Evolutionary conservation across 106 monocot genomes (phyloP).

Genomic region (Platanthera guangdongensis): DNA sequence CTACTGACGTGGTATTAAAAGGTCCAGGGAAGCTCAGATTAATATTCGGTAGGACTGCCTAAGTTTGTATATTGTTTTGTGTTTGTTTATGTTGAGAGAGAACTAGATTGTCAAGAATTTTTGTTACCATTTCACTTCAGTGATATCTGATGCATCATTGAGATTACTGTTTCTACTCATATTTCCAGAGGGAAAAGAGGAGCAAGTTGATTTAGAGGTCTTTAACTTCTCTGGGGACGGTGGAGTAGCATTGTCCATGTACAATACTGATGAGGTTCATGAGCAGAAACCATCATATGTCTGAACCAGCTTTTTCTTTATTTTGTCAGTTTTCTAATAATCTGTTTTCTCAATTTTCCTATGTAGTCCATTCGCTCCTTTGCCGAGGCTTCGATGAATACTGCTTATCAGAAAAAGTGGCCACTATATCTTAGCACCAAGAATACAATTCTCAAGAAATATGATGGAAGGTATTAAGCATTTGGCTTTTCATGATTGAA

Average conservation of each 20-base stretch:
- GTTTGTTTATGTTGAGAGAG: background rate
- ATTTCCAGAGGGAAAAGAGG: constrained; percentile 40
- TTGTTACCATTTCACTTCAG: background rate
- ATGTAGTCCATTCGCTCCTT: constrained; percentile 45
- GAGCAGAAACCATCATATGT: background rate
- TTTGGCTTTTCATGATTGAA: background rate
- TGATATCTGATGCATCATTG: background rate
- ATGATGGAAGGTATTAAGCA: constrained; percentile 46
- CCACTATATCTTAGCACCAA: constrained; percentile 66
- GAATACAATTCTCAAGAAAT: constrained; percentile 64
- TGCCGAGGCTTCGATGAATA: constrained; percentile 57
- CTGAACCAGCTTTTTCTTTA: background rate
- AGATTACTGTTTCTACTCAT: background rate
- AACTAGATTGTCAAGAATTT: background rate
- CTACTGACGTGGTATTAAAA: constrained; percentile 43
- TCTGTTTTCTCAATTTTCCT: background rate
- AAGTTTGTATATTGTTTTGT: background rate
- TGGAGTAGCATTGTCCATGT: constrained; percentile 53
- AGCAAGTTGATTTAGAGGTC: constrained; percentile 38
- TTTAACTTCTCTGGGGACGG: constrained; percentile 54
- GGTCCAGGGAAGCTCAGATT: constrained; percentile 58
- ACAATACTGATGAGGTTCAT: constrained; percentile 60
- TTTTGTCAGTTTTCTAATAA: background rate
- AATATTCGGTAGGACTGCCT: constrained; percentile 32
- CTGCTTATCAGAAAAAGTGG: constrained; percentile 53